Percentiles rank a stretch among this genome's conserved stretches.
phyloP scores from a whole-genome alignment of 208 protist genomes.

The Leishmania guyanensis region DNA sequence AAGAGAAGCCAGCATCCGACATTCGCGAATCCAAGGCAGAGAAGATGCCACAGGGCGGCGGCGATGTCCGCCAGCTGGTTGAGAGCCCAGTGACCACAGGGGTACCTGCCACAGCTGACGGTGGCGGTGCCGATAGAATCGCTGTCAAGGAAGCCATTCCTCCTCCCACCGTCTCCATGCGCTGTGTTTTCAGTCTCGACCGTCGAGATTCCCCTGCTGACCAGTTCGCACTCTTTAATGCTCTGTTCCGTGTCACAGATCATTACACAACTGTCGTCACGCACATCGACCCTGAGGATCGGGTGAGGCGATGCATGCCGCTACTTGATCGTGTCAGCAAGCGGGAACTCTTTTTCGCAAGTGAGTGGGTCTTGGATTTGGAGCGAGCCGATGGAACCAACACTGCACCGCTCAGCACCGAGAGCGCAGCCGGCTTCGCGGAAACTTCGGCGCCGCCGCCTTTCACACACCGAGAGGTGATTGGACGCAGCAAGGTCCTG shows the following conservation, averaged over 20 bases:
- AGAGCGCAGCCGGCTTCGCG: background rate
- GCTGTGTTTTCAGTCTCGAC: slow-evolving; percentile 8
- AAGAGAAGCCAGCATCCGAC: background rate
- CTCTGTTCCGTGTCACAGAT: slow-evolving; percentile 53
- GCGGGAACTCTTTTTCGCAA: slow-evolving; percentile 36
- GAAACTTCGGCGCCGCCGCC: background rate
- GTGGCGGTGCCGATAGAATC: background rate
- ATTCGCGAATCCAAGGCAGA: background rate
- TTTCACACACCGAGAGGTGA: slow-evolving; percentile 36
- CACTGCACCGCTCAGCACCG: background rate
- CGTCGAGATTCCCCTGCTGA: background rate
- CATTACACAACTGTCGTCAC: slow-evolving; percentile 40
- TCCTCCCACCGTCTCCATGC: slow-evolving; percentile 31
- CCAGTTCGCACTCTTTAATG: slow-evolving; percentile 4
- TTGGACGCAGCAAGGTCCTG: slow-evolving; percentile 46
- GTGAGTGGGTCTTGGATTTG: slow-evolving; percentile 46
- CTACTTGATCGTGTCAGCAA: slow-evolving; percentile 46
- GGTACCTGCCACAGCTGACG: background rate
- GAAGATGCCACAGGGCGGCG: background rate
- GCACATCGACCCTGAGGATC: slow-evolving; percentile 36
- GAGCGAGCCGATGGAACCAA: background rate
- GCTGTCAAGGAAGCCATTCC: background rate
- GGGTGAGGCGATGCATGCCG: slow-evolving; percentile 38
- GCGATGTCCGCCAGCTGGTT: background rate
- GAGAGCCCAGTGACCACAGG: background rate